These are phyloP conservation scores for Yamadazyma insecticola DNA, from an alignment of 805 yeast genomes.

Conservation along the genomic window DNA sequence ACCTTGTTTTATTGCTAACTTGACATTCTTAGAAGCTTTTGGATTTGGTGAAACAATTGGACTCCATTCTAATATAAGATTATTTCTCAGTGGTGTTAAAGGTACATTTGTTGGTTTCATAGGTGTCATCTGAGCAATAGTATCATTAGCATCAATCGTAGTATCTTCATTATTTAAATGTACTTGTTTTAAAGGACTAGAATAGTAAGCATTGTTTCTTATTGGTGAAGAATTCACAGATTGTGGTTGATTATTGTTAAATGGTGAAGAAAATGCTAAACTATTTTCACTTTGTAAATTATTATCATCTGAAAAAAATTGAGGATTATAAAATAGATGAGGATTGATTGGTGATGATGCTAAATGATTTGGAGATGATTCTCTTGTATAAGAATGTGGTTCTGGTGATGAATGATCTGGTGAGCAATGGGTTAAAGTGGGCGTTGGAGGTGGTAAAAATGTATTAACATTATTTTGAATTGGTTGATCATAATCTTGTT, in stretches of 20 bases:
- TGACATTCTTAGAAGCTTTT: conserved; percentile 17
- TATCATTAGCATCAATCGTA: conserved; percentile 33
- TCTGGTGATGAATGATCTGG: conserved; percentile 39
- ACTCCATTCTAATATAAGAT: conserved; percentile 37
- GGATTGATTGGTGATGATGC: conserved; percentile 18
- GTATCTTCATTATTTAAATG: conserved; percentile 24
- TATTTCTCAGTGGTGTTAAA: conserved; percentile 30
- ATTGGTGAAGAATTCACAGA: conserved; percentile 29
- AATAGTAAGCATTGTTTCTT: conserved; percentile 14
- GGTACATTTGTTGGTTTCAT: conserved; percentile 26
- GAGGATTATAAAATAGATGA: conserved; percentile 32
- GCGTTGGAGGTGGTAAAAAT: conserved; percentile 33
- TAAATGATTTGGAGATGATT: conserved; percentile 25
- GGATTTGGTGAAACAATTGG: conserved; percentile 39
- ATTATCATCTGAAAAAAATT: conserved; percentile 32
- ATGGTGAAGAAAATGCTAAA: conserved; percentile 25
- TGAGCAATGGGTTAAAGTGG: conserved; percentile 27
- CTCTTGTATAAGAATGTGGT: conserved; percentile 15
- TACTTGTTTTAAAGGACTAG: conserved; percentile 14
- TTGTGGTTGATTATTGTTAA: conserved; percentile 9
- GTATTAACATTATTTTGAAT: conserved; percentile 4
- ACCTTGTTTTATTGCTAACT: conserved; percentile 38
- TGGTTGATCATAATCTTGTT: conserved; percentile 4
- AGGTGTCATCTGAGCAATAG: conserved; percentile 37
- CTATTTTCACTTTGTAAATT: conserved; percentile 5